Percentiles rank a stretch among this genome's conserved stretches.
Conservation (phyloP, 352 stramenopile species). For the Phytopythium vexans region DNA sequence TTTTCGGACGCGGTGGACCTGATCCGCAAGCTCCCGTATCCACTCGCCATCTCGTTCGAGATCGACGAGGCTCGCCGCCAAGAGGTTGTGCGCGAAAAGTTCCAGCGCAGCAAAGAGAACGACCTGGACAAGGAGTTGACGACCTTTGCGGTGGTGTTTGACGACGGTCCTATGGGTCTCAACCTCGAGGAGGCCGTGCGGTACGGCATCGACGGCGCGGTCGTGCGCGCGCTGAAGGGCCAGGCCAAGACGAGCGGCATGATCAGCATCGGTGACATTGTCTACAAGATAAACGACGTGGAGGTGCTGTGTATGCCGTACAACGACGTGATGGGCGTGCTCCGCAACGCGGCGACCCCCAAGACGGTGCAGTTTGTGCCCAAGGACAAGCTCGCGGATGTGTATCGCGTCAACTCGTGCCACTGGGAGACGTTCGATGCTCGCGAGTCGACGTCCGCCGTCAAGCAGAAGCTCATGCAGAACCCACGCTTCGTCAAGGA, state of each 20-base stretch:
- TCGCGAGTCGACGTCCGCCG: conserved; percentile 52
- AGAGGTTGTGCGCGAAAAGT: no score
- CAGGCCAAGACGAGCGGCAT: no score
- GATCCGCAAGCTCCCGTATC: conserved; percentile 78
- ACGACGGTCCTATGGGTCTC: no score
- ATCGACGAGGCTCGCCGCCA: no score
- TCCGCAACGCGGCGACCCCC: conserved; percentile 58
- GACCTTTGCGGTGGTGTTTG: no score
- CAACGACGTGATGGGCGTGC: conserved; percentile 78
- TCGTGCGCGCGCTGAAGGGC: no score
- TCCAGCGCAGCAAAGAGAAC: no score
- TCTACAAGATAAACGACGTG: no score
- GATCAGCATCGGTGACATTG: no score
- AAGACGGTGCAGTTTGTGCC: conserved; percentile 85
- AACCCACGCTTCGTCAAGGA: conserved; percentile 73
- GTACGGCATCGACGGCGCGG: no score
- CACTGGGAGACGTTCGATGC: conserved; percentile 75
- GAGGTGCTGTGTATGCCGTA: conserved; percentile 86
- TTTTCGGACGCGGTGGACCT: conserved; percentile 82
- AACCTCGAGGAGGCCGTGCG: no score
- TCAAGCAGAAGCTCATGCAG: conserved; percentile 68
- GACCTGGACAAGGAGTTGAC: no score
- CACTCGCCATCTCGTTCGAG: conserved; percentile 82
- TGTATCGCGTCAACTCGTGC: conserved; percentile 80
- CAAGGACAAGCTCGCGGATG: conserved; percentile 81